Base-by-base conservation (phyloP, 106 monocot species). In the Dendrobium nobile region DNA sequence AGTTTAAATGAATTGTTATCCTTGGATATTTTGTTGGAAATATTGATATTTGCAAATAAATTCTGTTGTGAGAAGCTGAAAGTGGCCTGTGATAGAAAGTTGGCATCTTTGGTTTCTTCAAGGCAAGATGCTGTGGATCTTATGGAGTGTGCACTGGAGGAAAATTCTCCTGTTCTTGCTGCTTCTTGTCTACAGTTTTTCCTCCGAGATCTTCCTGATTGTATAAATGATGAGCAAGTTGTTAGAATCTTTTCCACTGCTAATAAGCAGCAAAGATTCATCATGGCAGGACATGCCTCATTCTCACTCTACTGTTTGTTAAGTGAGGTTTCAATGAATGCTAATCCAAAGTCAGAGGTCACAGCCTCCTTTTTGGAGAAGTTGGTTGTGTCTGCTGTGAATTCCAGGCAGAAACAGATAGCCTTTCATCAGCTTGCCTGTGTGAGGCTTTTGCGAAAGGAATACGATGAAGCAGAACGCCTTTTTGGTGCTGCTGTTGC, bases 1-100 rank as follows among this genome's bases (percentile, higher is more conserved):
- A 40, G 18, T 37, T 83, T 99, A 79, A 28, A 73, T 42, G 87
- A 95, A 74, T 76, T 48, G 47, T 77, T 91, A 72, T 75, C 91
- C 33, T 47, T 81, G 18, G 91, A 95, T n/a, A 45, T 85, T 43
- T 79, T 91, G 19, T 55, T 99, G 78, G 99, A 99, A 72, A 90
- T 99, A 43, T 85, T 99, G 41, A 72, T 93, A 22, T 99, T 99
- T 86, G 88, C 95, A 27, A 95, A 95, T 79, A 93, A 87, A 74
- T 99, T 95, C 77, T 99, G 92, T 72, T 99, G 95, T 72, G 99
- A 99, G 85, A 88, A 77, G 33, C 88, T 99, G 4, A 95, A 91
- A 82, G 95, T 91, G 80, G 88, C 90, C 37, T 99, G 99, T 82
- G 99, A 99, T 75, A 82, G 93, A 42, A 99, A 89, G 73, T 77